Percentiles rank a stretch among this genome's conserved stretches.
Conservation (phyloP, 2,329 filamentous ascomycete species). For the Aspergillus sojae region DNA sequence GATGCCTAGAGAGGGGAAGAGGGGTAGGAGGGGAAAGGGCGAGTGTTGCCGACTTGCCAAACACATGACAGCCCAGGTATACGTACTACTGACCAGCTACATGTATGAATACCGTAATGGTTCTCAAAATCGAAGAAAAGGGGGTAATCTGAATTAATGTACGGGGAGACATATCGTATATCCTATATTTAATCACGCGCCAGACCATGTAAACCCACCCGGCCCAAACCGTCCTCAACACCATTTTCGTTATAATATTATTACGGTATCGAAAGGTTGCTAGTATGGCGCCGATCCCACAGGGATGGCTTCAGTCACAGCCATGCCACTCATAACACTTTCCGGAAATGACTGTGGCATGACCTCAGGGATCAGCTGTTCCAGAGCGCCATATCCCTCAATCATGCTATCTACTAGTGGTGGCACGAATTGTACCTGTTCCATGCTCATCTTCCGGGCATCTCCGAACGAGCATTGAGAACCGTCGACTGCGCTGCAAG, state of each 20-base stretch:
- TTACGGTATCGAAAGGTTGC: background rate
- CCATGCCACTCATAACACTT: constrained; percentile 13
- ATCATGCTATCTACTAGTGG: constrained; percentile 27
- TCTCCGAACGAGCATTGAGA: constrained; percentile 23
- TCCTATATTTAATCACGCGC: background rate
- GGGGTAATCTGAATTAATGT: background rate
- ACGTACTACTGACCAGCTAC: too few relatives aligned
- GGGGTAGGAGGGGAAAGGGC: too few relatives aligned
- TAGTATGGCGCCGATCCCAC: constrained; percentile 5
- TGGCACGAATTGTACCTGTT: constrained; percentile 27
- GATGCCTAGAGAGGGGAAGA: too few relatives aligned
- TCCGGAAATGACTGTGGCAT: constrained; percentile 17
- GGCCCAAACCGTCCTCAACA: background rate
- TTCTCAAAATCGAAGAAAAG: background rate
- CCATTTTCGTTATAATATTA: background rate
- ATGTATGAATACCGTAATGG: background rate
- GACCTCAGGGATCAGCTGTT: constrained; percentile 28
- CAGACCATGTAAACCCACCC: background rate
- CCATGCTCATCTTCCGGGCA: constrained; percentile 24
- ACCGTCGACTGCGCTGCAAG: constrained; percentile 15
- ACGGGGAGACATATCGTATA: background rate
- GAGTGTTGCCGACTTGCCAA: too few relatives aligned
- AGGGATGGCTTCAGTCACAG: constrained; percentile 10
- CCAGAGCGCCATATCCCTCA: constrained; percentile 28
- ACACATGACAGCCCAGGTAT: too few relatives aligned